Evolutionary conservation across 176 grass and related monocot genomes (phyloP).

Genomic region (Oryza punctata): DNA sequence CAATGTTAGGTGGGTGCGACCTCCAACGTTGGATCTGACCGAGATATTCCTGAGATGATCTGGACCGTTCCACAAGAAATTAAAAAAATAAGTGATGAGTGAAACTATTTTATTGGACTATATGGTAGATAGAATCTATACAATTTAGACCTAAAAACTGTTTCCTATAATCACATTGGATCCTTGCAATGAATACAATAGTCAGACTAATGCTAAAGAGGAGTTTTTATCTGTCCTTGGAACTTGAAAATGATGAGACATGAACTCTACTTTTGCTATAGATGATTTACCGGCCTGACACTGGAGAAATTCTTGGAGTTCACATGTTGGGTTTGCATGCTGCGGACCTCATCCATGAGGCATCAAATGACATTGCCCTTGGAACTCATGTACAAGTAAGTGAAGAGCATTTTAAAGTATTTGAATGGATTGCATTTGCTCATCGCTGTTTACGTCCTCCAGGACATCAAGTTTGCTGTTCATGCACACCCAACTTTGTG

Average conservation of each 20-base stretch:
- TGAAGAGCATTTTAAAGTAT: neutral
- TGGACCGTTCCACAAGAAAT: too few species aligned
- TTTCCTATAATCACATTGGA: neutral
- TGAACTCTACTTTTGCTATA: constrained; percentile 24
- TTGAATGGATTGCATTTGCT: neutral
- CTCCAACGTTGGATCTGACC: too few species aligned
- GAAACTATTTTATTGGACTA: too few species aligned
- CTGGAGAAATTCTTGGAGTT: constrained; percentile 88
- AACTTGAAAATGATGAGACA: constrained; percentile 12
- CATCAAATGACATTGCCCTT: constrained; percentile 82
- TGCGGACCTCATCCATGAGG: constrained; percentile 85
- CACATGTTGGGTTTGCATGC: constrained; percentile 95
- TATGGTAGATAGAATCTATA: too few species aligned
- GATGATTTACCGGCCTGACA: constrained; percentile 88
- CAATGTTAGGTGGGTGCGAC: too few species aligned
- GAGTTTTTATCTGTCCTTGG: neutral
- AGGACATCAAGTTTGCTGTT: constrained; percentile 79
- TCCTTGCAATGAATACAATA: neutral
- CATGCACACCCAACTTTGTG: constrained; percentile 89
- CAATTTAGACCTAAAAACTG: constrained; percentile 1
- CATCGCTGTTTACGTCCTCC: neutral
- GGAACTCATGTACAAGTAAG: constrained; percentile 73
- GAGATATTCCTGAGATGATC: too few species aligned
- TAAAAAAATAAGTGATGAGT: too few species aligned
- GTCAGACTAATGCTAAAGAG: neutral